These are phyloP conservation scores for Ceratobasidium sp. DNA, from an alignment of 1,284 basidiomycete species.

Conservation along the genomic window DNA sequence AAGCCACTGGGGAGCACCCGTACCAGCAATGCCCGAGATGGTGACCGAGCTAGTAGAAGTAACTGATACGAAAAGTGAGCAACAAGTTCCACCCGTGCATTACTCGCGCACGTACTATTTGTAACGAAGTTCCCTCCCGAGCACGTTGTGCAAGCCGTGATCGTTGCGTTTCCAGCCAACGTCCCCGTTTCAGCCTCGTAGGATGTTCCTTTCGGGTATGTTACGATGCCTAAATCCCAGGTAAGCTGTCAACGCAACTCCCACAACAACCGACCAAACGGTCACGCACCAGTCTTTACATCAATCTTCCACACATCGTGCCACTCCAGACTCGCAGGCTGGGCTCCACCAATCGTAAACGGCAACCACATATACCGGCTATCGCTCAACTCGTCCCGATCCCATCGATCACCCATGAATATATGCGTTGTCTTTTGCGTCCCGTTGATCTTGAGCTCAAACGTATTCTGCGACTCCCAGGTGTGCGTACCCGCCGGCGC, in stretches of 20 bases:
- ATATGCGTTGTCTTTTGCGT: conserved; percentile 50
- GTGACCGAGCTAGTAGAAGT: conserved; percentile 33
- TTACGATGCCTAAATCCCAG: conserved; percentile 35
- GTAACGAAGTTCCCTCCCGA: conserved; percentile 36
- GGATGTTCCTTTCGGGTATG: conserved; percentile 49
- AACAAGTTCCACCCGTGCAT: not conserved
- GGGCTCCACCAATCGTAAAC: conserved; percentile 40
- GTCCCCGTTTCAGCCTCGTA: conserved; percentile 51
- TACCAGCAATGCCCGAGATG: conserved; percentile 25
- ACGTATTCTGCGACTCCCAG: conserved; percentile 53
- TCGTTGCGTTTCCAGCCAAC: conserved; percentile 47
- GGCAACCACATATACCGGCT: conserved; percentile 54
- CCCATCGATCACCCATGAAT: conserved; percentile 53
- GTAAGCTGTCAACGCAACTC: not conserved
- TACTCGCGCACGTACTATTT: not conserved
- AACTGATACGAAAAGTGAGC: conserved; percentile 3
- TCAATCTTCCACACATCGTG: conserved; percentile 52
- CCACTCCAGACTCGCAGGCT: conserved; percentile 48
- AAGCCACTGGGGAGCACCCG: conserved; percentile 32
- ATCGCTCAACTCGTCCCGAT: conserved; percentile 30
- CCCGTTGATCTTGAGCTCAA: conserved; percentile 50
- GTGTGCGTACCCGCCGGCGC: conserved; percentile 51
- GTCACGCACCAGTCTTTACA: conserved; percentile 48
- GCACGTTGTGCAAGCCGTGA: conserved; percentile 23
- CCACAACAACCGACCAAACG: not conserved